Conservation (phyloP, 106 monocot species). For the Amphibolis antarctica region DNA sequence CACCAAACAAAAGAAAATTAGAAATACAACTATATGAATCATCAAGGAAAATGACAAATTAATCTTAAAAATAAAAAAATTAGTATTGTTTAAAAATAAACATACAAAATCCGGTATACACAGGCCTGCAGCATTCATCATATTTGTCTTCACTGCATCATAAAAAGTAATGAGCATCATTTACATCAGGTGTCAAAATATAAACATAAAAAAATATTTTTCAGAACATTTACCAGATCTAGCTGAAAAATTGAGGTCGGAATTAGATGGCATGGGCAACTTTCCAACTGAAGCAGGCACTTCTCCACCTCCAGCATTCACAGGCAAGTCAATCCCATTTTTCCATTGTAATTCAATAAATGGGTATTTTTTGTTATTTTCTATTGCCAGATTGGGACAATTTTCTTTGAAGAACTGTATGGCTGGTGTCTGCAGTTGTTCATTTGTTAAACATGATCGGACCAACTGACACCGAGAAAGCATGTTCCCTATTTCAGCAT, state of each 20-base stretch:
- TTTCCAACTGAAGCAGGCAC: conserved; percentile 22
- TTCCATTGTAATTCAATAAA: conserved; percentile 42
- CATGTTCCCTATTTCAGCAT: conserved; percentile 42
- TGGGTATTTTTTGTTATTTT: conserved; percentile 37
- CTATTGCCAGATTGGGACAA: conserved; percentile 37
- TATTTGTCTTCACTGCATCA: conserved; percentile 36
- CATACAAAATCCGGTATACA: conserved; percentile 42
- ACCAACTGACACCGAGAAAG: conserved; percentile 39
- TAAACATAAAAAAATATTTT: not conserved
- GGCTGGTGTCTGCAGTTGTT: conserved; percentile 36
- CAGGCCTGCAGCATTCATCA: conserved; percentile 25
- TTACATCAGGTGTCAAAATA: not conserved
- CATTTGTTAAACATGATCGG: conserved; percentile 44
- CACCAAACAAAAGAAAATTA: too few species aligned
- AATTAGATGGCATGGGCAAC: not conserved
- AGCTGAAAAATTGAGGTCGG: not conserved
- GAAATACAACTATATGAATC: not conserved
- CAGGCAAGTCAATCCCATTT: not conserved
- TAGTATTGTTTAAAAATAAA: not conserved
- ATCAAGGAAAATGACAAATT: not conserved
- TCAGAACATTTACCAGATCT: conserved; percentile 3
- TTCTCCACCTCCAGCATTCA: conserved; percentile 14
- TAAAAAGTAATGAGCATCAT: not conserved
- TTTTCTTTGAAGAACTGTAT: conserved; percentile 50
- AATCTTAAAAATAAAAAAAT: not conserved